A percentile compares a stretch with the other conserved stretches of the same genome.
Evolutionary conservation across 768 basidiomycete species (phyloP).

Genomic region (Termitomyces sp.): DNA sequence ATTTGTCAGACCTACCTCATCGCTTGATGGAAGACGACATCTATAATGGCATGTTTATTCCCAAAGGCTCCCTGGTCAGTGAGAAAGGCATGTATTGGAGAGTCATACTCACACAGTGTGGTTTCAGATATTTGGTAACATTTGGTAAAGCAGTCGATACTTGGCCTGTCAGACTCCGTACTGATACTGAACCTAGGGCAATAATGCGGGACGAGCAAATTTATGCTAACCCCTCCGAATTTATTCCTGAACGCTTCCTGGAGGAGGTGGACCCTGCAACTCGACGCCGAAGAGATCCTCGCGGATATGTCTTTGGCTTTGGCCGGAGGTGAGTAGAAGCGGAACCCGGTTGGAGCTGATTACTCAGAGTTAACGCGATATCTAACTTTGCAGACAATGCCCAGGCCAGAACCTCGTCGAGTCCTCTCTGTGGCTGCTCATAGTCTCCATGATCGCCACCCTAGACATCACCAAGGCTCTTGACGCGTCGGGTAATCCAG

Average conservation of each 20-base stretch:
- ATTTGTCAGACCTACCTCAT: constrained; percentile 51
- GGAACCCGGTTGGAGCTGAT: not conserved
- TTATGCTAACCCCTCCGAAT: constrained; percentile 44
- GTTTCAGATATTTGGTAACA: constrained; percentile 47
- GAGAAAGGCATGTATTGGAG: not conserved
- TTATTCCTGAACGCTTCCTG: constrained; percentile 51
- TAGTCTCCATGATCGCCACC: constrained; percentile 51
- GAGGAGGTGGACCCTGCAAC: constrained; percentile 22
- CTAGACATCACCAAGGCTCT: constrained; percentile 47
- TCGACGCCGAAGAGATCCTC: constrained; percentile 22
- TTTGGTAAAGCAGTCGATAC: constrained; percentile 36
- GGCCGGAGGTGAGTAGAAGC: constrained; percentile 29
- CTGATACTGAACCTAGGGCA: constrained; percentile 27
- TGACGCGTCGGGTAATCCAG: constrained; percentile 40
- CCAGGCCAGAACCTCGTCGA: constrained; percentile 63
- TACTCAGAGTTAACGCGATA: not conserved
- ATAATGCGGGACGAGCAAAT: constrained; percentile 44
- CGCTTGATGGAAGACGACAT: constrained; percentile 61
- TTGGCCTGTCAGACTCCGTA: not conserved
- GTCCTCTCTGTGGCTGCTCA: constrained; percentile 54
- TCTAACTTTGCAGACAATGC: constrained; percentile 38
- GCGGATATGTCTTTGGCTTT: constrained; percentile 34
- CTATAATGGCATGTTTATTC: constrained; percentile 52
- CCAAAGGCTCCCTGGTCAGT: constrained; percentile 55
- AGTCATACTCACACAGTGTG: constrained; percentile 3